These are phyloP conservation scores for Arabis hirsuta DNA, from an alignment of 345 rosid genomes.

Conservation along the genomic window DNA sequence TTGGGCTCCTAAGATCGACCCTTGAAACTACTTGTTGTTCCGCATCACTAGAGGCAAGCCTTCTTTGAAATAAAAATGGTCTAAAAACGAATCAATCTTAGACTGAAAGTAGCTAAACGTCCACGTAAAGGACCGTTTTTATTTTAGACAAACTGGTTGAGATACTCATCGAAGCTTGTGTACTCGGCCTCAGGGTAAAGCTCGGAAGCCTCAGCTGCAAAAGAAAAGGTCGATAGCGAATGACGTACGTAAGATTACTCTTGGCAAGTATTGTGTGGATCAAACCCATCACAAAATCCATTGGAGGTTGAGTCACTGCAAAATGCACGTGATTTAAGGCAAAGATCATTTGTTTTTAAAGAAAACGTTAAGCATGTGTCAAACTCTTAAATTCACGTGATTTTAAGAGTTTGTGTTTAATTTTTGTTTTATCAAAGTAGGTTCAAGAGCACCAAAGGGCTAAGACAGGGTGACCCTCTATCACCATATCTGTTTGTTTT, in stretches of 20 bases:
- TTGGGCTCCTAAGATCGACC: conserved; percentile 83
- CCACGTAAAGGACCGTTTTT: background rate
- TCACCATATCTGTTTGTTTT: too few species aligned
- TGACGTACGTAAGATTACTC: conserved; percentile 50
- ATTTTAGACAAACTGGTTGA: conserved; percentile 43
- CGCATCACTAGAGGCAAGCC: background rate
- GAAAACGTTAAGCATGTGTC: too few species aligned
- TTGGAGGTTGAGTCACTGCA: conserved; percentile 64
- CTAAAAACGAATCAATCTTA: background rate
- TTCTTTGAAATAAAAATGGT: background rate
- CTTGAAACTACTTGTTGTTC: conserved; percentile 44
- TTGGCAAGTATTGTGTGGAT: conserved; percentile 45
- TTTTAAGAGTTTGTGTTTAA: too few species aligned
- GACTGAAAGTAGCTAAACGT: conserved; percentile 3
- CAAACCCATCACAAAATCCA: conserved; percentile 43
- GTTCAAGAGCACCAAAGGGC: too few species aligned
- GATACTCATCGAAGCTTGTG: conserved; percentile 49
- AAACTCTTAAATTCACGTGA: too few species aligned
- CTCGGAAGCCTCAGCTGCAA: conserved; percentile 63
- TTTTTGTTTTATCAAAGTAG: too few species aligned
- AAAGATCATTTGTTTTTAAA: too few species aligned
- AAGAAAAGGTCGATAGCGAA: conserved; percentile 41
- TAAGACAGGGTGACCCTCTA: too few species aligned
- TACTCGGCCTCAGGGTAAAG: conserved; percentile 62
- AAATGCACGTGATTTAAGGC: conserved; percentile 22